Percentiles rank a stretch among this genome's conserved stretches.
These are phyloP conservation scores for Candida tibetensis DNA, from an alignment of 805 yeast species.

Conservation along the genomic window DNA sequence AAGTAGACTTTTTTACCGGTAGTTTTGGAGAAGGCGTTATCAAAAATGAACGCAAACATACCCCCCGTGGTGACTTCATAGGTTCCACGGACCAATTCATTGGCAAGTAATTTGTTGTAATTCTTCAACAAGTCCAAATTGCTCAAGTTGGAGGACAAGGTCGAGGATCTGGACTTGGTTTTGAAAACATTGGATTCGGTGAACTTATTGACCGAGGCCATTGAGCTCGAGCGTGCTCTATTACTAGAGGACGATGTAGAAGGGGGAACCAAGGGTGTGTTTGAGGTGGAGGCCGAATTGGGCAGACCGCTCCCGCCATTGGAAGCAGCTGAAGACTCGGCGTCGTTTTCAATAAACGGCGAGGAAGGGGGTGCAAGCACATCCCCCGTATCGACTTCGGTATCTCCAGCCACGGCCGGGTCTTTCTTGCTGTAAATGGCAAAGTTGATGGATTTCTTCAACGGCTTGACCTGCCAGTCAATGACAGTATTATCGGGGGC, in stretches of 20 bases:
- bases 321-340: background rate
- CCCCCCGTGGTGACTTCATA: slow-evolving; percentile 62
- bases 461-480: slow-evolving; percentile 80
- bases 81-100: slow-evolving; percentile 60
- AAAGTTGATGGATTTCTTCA: slow-evolving; percentile 43
- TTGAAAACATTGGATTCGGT: slow-evolving; percentile 30
- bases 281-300: slow-evolving; percentile 4
- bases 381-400: slow-evolving; percentile 2
- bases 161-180: slow-evolving; percentile 34
- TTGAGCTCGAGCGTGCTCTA: slow-evolving; percentile 26
- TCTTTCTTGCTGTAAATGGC: slow-evolving; percentile 38
- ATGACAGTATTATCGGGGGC: slow-evolving; percentile 65
- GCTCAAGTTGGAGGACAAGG: slow-evolving; percentile 38
- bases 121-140: slow-evolving; percentile 54
- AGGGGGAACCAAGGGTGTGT: slow-evolving; percentile 1
- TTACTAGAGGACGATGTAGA: slow-evolving; percentile 23
- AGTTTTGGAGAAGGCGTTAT: slow-evolving; percentile 85
- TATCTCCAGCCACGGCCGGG: slow-evolving; percentile 5
- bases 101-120: slow-evolving; percentile 50
- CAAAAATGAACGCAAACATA: slow-evolving; percentile 83
- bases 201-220: slow-evolving; percentile 33
- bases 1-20: slow-evolving; percentile 79
- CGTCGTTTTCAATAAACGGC: slow-evolving; percentile 1
- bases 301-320: background rate
- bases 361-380: slow-evolving; percentile 8